Percentiles rank a stretch among this genome's conserved stretches.
Conservation (phyloP, 352 stramenopile species). For the Phytophthora colocasiae region DNA sequence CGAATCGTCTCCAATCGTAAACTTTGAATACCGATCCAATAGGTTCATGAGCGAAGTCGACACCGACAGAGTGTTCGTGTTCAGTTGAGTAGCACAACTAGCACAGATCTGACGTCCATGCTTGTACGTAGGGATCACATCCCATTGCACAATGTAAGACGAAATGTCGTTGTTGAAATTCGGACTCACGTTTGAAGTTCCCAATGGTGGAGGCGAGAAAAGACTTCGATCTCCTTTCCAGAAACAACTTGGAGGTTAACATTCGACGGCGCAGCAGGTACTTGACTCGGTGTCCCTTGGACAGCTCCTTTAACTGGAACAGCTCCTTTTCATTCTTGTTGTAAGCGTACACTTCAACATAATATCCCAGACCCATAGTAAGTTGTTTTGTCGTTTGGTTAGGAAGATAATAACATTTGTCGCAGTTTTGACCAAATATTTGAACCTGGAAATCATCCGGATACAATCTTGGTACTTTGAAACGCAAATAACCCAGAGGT, state of each 20-base stretch:
- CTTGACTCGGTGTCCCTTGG: conserved; percentile 73
- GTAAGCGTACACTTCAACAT: conserved; percentile 76
- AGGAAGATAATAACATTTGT: conserved; percentile 78
- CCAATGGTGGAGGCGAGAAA: conserved; percentile 84
- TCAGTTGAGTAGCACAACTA: conserved; percentile 51
- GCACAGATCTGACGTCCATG: conserved; percentile 63
- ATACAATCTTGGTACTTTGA: conserved; percentile 66
- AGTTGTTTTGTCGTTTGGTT: conserved; percentile 63
- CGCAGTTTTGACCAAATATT: conserved; percentile 50
- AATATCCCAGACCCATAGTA: conserved; percentile 69
- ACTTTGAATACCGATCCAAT: conserved; percentile 30
- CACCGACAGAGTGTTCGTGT: conserved; percentile 40
- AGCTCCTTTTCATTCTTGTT: conserved; percentile 77
- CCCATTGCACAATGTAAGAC: conserved; percentile 92
- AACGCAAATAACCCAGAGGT: conserved; percentile 51
- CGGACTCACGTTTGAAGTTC: conserved; percentile 58
- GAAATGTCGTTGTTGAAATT: conserved; percentile 88
- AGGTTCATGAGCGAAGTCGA: conserved; percentile 24
- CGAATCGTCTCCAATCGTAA: conserved; percentile 61
- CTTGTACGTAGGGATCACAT: conserved; percentile 71
- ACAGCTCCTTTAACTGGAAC: conserved; percentile 38
- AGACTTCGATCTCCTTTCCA: conserved; percentile 88
- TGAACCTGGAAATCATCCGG: conserved; percentile 49
- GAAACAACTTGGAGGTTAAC: conserved; percentile 90
- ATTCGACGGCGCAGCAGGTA: conserved; percentile 90